Conservation (phyloP, 345 rosid species). For the Leavenworthia alabamica region DNA sequence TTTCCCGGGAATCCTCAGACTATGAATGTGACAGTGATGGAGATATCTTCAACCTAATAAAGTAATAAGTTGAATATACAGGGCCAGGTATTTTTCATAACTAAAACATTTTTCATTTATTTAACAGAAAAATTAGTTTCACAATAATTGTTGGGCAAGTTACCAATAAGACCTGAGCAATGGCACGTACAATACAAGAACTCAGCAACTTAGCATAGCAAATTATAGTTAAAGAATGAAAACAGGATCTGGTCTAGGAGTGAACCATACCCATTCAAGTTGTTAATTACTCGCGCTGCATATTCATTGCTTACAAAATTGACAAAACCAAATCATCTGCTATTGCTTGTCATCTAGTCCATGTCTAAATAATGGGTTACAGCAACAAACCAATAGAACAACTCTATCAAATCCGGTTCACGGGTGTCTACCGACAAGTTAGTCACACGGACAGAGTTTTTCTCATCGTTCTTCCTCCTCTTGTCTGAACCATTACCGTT, state of each 20-base stretch:
- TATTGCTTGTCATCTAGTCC: constrained; percentile 26
- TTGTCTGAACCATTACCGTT: constrained; percentile 12
- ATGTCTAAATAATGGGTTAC: too few relatives aligned
- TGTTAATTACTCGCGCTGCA: constrained; percentile 35
- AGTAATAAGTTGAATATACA: background rate
- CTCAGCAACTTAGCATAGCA: background rate
- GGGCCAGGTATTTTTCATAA: background rate
- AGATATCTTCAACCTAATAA: background rate
- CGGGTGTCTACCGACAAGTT: constrained; percentile 37
- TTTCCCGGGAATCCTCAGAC: constrained; percentile 1
- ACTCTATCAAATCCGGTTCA: constrained; percentile 39
- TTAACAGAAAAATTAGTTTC: too few relatives aligned
- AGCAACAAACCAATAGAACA: constrained; percentile 32
- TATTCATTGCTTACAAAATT: constrained; percentile 32
- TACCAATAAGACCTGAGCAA: too few relatives aligned
- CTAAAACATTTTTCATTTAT: too few relatives aligned
- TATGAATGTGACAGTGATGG: background rate
- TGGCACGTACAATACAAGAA: too few relatives aligned
- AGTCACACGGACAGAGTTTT: constrained; percentile 32
- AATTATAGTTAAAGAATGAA: background rate
- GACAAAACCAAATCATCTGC: constrained; percentile 37
- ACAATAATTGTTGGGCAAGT: too few relatives aligned
- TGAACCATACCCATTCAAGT: constrained; percentile 36
- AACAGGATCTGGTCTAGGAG: constrained; percentile 10
- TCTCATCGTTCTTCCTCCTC: constrained; percentile 29